Evolutionary conservation across 805 yeast species (phyloP), one percentile per base, ranked within the genome.

Genomic region (Blastobotrys chiropterorum): DNA sequence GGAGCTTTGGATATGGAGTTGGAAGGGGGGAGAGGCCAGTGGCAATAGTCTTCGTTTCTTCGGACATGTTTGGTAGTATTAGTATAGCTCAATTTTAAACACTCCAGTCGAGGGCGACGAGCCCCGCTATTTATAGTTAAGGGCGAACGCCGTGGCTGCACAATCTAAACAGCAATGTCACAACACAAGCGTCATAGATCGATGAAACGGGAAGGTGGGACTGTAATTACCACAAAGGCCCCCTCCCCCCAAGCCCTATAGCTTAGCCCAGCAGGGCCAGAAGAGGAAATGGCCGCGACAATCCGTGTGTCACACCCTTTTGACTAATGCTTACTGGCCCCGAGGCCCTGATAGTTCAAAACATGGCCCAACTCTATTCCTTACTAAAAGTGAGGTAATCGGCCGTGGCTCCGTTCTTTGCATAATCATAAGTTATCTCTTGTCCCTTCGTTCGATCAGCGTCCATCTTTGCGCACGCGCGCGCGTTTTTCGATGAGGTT

Each of bases 1-100:
- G 69, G 39, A 80, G 67, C 54, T 69, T 65, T 47, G 90, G 90
- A 14, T 72, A 71, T 47, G 75, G 71, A 49, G 70, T 69, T 51
- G 89, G 88, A 17, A 81, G 69, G 6, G 76, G 72, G 34, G 61
- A 59, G 43, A 67, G 56, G 7, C 67, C 72, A 34, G 72, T 67
- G 55, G 60, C 53, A 47, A 59, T 49, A 34, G 67, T 63, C 13
- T 56, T 26, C n/a, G 50, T 49, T 14, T 72, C 55, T 15, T 41
- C 53, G 19, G 71, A 47, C 63, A 61, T 61, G 15, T 5, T 39
- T 7, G 13, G 42, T 39, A 39, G 42, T 39, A 39, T 39, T 15
- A 16, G 16, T 15, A 14, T 14, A 39, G 42, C 19, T 15, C 6
- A 11, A 13, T 42, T 42, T 42, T 42, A 42, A 6, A 13, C 41